A percentile compares a stretch with the other conserved stretches of the same genome.
Conservation (phyloP, 2,329 filamentous ascomycete genomes). For the Penicillium sp. region DNA sequence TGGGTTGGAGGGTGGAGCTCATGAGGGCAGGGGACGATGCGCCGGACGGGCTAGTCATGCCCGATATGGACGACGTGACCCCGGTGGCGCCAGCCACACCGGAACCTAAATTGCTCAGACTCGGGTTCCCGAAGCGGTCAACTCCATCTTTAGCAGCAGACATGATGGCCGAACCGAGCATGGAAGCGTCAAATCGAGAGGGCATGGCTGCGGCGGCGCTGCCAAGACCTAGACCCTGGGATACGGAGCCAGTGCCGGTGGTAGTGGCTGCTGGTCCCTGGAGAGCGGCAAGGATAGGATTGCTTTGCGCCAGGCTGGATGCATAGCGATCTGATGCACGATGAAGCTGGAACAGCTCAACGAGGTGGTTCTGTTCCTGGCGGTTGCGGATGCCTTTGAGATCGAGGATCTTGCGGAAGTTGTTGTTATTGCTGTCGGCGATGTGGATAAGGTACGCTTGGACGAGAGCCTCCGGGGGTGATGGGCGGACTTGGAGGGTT, state of each 20-base stretch:
- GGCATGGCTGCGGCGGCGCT: constrained; percentile 47
- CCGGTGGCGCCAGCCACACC: constrained; percentile 34
- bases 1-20: constrained; percentile 23
- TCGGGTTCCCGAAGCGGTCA: constrained; percentile 70
- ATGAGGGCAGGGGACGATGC: constrained; percentile 27
- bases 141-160: constrained; percentile 84
- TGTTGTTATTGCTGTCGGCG: constrained; percentile 85
- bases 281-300: constrained; percentile 70
- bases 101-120: constrained; percentile 35
- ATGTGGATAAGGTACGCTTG: constrained; percentile 98
- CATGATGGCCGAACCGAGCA: constrained; percentile 83
- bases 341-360: constrained; percentile 91
- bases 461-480: constrained; percentile 88
- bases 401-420: constrained; percentile 95
- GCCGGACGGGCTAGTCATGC: constrained; percentile 28
- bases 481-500: constrained; percentile 89
- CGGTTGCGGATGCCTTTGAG: constrained; percentile 85
- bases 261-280: constrained; percentile 35
- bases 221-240: constrained; percentile 52
- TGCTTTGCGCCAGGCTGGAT: constrained; percentile 66
- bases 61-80: constrained; percentile 30
- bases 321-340: constrained; percentile 67
- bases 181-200: constrained; percentile 74
- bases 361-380: constrained; percentile 75
- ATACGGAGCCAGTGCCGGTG: constrained; percentile 40